phyloP scores from a whole-genome alignment of 805 yeast species.

The Saturnispora ahearnii region DNA sequence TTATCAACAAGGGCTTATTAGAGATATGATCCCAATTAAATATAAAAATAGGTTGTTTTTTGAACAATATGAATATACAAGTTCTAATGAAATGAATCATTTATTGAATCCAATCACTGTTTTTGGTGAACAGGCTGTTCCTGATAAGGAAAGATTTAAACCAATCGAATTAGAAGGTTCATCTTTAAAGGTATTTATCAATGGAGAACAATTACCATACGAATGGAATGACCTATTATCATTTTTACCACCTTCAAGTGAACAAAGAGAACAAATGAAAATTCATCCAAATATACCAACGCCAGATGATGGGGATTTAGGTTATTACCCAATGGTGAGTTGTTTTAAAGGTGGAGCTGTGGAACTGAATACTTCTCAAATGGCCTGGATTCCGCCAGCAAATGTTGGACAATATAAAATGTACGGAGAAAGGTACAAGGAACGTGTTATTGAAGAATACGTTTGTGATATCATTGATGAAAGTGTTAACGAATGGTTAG shows the following conservation, averaged over 20 bases:
- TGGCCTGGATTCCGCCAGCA: constrained; percentile 40
- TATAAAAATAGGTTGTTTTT: constrained; percentile 69
- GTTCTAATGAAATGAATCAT: constrained; percentile 65
- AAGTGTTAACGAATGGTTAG: constrained; percentile 53
- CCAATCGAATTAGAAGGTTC: constrained; percentile 49
- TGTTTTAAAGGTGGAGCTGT: constrained; percentile 75
- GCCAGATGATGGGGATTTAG: constrained; percentile 75
- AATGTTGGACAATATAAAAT: constrained; percentile 33
- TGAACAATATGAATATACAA: constrained; percentile 75
- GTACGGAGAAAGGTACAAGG: constrained; percentile 52
- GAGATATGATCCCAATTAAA: constrained; percentile 85
- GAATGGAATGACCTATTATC: constrained; percentile 58
- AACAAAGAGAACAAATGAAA: constrained; percentile 25
- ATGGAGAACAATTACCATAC: constrained; percentile 57
- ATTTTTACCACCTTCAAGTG: constrained; percentile 73
- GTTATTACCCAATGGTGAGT: constrained; percentile 87
- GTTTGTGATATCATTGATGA: constrained; percentile 83
- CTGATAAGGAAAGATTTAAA: constrained; percentile 38
- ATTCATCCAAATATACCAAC: constrained; percentile 13
- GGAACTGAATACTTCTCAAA: constrained; percentile 58
- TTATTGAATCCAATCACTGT: constrained; percentile 62
- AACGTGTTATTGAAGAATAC: constrained; percentile 69
- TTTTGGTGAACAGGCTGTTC: constrained; percentile 57
- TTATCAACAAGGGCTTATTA: constrained; percentile 35
- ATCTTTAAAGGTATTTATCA: constrained; percentile 59